Percentiles rank a stretch among this genome's conserved stretches.
Conservation (phyloP, 495 filamentous ascomycete species). For the Aspergillus egyptiacus region DNA sequence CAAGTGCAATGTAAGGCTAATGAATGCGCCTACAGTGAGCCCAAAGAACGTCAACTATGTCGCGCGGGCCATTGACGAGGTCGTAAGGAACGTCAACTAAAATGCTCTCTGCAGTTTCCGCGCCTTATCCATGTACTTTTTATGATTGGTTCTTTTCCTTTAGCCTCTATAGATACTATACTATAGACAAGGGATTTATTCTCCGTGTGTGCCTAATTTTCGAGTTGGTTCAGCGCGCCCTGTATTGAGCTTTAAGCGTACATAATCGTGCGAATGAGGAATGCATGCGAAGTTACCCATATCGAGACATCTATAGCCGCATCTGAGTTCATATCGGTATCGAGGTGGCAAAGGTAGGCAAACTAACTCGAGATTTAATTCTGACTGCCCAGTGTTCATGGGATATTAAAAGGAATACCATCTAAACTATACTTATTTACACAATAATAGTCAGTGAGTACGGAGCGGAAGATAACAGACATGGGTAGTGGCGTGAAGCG, state of each 20-base stretch:
- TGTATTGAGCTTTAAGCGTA: too few species aligned
- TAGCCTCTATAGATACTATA: conserved; percentile 1
- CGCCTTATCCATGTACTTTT: too few species aligned
- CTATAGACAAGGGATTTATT: neutral
- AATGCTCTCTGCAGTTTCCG: neutral
- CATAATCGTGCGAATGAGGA: too few species aligned
- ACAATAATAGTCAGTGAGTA: neutral
- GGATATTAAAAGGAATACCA: neutral
- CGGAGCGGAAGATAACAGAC: neutral
- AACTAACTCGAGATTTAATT: neutral
- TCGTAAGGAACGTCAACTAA: conserved; percentile 40
- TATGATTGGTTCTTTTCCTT: neutral
- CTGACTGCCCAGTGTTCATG: neutral
- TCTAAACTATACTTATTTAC: conserved; percentile 12
- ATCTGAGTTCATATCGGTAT: too few species aligned
- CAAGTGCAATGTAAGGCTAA: neutral
- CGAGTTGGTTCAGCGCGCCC: too few species aligned
- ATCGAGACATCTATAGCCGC: too few species aligned
- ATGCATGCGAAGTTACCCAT: too few species aligned
- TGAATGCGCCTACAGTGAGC: conserved; percentile 38
- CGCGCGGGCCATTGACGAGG: conserved; percentile 41
- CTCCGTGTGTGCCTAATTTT: too few species aligned
- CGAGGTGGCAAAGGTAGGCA: too few species aligned
- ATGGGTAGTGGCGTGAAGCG: neutral
- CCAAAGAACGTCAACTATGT: conserved; percentile 46